These are phyloP conservation scores for Debaryomyces fabryi DNA, from an alignment of 1,139 yeast genomes.

Conservation along the genomic window DNA sequence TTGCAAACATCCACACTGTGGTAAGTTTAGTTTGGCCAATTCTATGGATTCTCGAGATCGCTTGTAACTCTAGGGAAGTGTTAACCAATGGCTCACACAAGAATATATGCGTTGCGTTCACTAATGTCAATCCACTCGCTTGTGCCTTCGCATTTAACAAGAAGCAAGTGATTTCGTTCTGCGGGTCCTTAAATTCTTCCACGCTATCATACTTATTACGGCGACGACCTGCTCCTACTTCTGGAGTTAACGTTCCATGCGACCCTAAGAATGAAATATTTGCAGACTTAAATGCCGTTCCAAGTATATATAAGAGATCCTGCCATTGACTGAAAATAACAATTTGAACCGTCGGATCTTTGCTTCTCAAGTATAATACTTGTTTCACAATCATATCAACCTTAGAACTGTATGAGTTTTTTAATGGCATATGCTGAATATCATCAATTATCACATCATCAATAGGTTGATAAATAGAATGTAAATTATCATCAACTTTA, in stretches of 20 bases:
- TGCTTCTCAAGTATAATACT: conserved; percentile 58
- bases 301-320: conserved; percentile 67
- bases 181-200: conserved; percentile 64
- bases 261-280: conserved; percentile 54
- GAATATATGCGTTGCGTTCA: conserved; percentile 89
- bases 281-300: conserved; percentile 65
- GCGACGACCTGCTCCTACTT: conserved; percentile 32
- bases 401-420: conserved; percentile 73
- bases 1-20: conserved; percentile 88
- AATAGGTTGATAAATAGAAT: conserved; percentile 53
- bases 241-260: conserved; percentile 39
- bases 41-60: conserved; percentile 87
- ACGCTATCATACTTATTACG: conserved; percentile 46
- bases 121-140: conserved; percentile 86
- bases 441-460: conserved; percentile 42
- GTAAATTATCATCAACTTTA: conserved; percentile 24
- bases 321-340: conserved; percentile 89
- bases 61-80: conserved; percentile 84
- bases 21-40: conserved; percentile 85
- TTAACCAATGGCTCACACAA: conserved; percentile 92
- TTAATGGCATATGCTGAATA: conserved; percentile 47
- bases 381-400: conserved; percentile 82
- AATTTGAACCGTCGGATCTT: conserved; percentile 71
- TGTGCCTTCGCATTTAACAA: conserved; percentile 82
- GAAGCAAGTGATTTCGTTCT: conserved; percentile 70